These are phyloP conservation scores for Isatis lusitanica DNA, from an alignment of 441 rosid genomes.

Conservation along the genomic window DNA sequence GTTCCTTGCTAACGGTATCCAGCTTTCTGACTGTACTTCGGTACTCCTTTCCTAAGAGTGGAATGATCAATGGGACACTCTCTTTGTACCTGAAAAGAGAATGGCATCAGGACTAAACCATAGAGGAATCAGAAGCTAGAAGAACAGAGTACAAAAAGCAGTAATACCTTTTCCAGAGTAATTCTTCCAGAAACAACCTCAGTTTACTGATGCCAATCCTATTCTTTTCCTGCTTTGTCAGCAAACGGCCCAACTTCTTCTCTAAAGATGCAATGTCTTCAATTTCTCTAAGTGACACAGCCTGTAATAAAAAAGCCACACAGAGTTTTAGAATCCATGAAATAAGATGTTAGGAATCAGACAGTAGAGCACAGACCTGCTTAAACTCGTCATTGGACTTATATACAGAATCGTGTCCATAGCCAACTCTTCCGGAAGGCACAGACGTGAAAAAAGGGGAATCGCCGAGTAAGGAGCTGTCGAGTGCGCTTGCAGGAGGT, in stretches of 20 bases:
- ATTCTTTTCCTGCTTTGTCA: conserved; percentile 76
- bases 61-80: conserved; percentile 86
- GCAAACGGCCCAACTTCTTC: conserved; percentile 79
- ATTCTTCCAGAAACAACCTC: conserved; percentile 80
- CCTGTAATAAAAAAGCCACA: conserved; percentile 43
- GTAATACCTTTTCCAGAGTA: conserved; percentile 76
- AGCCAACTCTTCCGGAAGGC: conserved; percentile 96
- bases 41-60: conserved; percentile 88
- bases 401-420: conserved; percentile 73
- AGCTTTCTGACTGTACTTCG: conserved; percentile 67
- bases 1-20: conserved; percentile 76
- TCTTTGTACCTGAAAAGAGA: conserved; percentile 76
- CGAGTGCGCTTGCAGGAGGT: conserved; percentile 82
- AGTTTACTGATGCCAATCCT: conserved; percentile 92
- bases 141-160: conserved; percentile 6
- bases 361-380: conserved; percentile 56
- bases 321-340: conserved; percentile 8
- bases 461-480: conserved; percentile 85
- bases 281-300: conserved; percentile 67
- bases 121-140: conserved; percentile 8
- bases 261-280: conserved; percentile 75
- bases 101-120: conserved; percentile 6
- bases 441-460: conserved; percentile 95
- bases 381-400: conserved; percentile 85
- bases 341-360: conserved; percentile 13